Conservation (phyloP, 768 basidiomycete species). For the Agrocybe praecox region DNA sequence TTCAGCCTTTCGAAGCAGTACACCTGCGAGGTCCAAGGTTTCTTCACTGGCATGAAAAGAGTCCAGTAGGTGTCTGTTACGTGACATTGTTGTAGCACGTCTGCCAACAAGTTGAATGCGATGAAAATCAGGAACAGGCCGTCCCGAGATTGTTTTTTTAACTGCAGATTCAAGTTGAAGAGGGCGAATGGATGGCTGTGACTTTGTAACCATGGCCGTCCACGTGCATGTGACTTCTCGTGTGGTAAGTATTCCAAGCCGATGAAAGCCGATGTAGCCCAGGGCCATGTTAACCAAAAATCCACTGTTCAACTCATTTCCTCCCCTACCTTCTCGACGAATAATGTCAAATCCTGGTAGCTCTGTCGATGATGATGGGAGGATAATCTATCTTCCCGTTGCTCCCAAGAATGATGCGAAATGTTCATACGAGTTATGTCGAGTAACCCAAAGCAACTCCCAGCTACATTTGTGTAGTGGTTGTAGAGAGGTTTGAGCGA, state of each 20-base stretch:
- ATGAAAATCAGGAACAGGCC: no score
- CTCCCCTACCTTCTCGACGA: no score
- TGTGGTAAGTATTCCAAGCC: neutral
- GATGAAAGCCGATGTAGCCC: neutral
- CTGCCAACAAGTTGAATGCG: no score
- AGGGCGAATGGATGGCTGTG: neutral
- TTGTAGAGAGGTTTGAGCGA: slow-evolving; percentile 15
- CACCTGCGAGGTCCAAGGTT: slow-evolving; percentile 1
- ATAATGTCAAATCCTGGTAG: neutral
- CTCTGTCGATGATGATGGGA: neutral
- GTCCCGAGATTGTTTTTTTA: no score
- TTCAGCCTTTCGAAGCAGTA: slow-evolving; percentile 38
- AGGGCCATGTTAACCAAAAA: no score
- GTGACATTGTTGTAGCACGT: neutral
- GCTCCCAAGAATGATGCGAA: neutral
- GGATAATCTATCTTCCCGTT: neutral
- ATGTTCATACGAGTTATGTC: neutral
- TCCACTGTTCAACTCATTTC: neutral
- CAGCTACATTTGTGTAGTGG: neutral
- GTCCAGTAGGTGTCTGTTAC: slow-evolving; percentile 6
- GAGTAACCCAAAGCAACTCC: neutral
- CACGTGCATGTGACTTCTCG: slow-evolving; percentile 8
- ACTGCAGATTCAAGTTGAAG: no score
- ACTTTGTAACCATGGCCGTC: neutral
- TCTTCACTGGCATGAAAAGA: slow-evolving; percentile 3